Evolutionary conservation across 495 filamentous ascomycete species (phyloP).

Genomic region (Aspergillus sparsus): DNA sequence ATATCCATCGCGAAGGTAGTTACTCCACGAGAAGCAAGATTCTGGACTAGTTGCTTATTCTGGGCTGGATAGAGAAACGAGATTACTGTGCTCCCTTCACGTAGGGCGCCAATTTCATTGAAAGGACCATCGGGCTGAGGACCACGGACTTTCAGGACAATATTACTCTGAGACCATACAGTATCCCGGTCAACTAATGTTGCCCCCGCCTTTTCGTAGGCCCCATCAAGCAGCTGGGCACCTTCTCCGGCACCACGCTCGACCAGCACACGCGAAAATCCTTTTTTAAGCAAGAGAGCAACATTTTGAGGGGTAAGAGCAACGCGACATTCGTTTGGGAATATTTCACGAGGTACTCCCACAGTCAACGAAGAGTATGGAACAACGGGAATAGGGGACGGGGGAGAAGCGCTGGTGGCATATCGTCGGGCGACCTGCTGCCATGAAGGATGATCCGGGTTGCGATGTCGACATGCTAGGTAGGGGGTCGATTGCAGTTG

Average conservation of each 20-base stretch:
- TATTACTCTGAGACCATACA: constrained; percentile 69
- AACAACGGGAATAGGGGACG: constrained; percentile 57
- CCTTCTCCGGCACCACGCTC: constrained; percentile 73
- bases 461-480: constrained; percentile 16
- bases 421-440: constrained; percentile 25
- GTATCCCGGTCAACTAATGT: constrained; percentile 62
- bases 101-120: constrained; percentile 61
- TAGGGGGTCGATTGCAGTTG: constrained; percentile 20
- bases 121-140: constrained; percentile 54
- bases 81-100: constrained; percentile 66
- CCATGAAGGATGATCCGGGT: constrained; percentile 22
- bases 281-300: constrained; percentile 73
- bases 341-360: constrained; percentile 70
- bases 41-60: constrained; percentile 68
- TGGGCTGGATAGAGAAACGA: constrained; percentile 75
- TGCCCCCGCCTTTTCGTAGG: constrained; percentile 70
- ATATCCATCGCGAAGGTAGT: constrained; percentile 82
- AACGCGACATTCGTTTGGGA: constrained; percentile 71
- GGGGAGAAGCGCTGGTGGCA: constrained; percentile 31
- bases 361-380: constrained; percentile 70
- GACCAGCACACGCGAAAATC: constrained; percentile 69
- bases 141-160: constrained; percentile 76
- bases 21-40: constrained; percentile 60
- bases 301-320: constrained; percentile 81
- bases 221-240: constrained; percentile 70